These are phyloP conservation scores for Metschnikowia reukaufii DNA, from an alignment of 805 yeast genomes.

Conservation along the genomic window DNA sequence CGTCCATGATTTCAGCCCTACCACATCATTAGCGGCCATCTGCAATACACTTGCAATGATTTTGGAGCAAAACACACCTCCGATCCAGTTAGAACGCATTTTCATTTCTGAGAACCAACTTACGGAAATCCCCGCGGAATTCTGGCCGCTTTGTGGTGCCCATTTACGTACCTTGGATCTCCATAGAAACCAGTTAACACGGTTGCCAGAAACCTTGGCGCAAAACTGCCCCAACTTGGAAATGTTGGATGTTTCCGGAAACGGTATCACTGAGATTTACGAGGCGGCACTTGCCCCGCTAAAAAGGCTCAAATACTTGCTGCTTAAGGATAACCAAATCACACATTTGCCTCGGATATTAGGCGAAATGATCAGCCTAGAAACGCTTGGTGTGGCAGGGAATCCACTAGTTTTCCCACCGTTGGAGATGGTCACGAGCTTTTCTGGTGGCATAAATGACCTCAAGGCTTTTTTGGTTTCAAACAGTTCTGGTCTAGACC, in stretches of 20 bases:
- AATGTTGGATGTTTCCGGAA: conserved; percentile 64
- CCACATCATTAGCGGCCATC: conserved; percentile 10
- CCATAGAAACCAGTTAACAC: conserved; percentile 55
- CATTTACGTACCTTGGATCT: conserved; percentile 55
- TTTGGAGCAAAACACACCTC: conserved; percentile 10
- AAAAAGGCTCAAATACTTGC: conserved; percentile 53
- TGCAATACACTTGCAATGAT: conserved; percentile 14
- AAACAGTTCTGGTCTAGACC: conserved; percentile 34
- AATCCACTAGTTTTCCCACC: conserved; percentile 61
- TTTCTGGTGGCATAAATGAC: conserved; percentile 45
- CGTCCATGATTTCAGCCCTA: conserved; percentile 14
- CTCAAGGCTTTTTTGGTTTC: conserved; percentile 39
- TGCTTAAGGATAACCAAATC: conserved; percentile 59
- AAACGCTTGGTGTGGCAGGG: conserved; percentile 58
- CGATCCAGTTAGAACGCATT: conserved; percentile 15
- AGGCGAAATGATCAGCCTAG: conserved; percentile 50
- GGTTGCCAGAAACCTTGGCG: conserved; percentile 49
- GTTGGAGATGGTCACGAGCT: conserved; percentile 31
- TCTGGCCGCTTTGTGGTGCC: conserved; percentile 13
- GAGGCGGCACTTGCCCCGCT: conserved; percentile 38
- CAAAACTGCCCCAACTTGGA: conserved; percentile 47
- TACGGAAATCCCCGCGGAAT: conserved; percentile 13
- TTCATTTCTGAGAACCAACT: conserved; percentile 11
- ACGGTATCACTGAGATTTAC: conserved; percentile 52
- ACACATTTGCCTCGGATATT: conserved; percentile 54